A percentile compares a stretch with the other conserved stretches of the same genome.
phyloP scores from a whole-genome alignment of 2,329 filamentous ascomycete species.

The Zarea fungicola region DNA sequence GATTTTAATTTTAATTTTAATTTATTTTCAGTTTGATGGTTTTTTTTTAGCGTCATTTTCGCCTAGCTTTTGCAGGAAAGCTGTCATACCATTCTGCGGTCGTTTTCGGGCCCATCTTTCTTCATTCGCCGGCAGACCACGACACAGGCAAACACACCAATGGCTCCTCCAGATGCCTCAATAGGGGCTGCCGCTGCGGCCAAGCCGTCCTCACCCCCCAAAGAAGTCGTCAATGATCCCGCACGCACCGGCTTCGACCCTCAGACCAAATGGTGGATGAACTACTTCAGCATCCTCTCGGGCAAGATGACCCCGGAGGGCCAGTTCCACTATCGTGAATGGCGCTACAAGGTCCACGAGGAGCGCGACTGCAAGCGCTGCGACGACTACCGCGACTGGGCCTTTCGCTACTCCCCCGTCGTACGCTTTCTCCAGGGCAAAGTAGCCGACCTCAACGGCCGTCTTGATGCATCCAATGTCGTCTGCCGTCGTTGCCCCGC shows the following conservation, averaged over 20 bases:
- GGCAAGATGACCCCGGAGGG: constrained; percentile 66
- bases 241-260: constrained; percentile 60
- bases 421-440: constrained; percentile 83
- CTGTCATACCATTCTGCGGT: too few relatives aligned
- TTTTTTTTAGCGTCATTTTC: neutral
- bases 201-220: constrained; percentile 13
- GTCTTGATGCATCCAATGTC: constrained; percentile 69
- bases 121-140: neutral
- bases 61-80: constrained; percentile 2
- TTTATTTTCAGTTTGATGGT: neutral
- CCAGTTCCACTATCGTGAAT: constrained; percentile 69
- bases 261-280: constrained; percentile 63
- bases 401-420: constrained; percentile 77
- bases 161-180: neutral
- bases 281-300: constrained; percentile 78
- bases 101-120: neutral
- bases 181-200: neutral
- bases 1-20: neutral
- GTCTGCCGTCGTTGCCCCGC: constrained; percentile 73
- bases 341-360: constrained; percentile 70
- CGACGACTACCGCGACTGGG: constrained; percentile 76
- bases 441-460: constrained; percentile 71
- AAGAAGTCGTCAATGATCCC: constrained; percentile 52
- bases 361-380: constrained; percentile 73
- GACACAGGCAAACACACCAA: neutral